Base-by-base conservation (phyloP, 1,284 basidiomycete species). In the Trichosporon sp. region DNA sequence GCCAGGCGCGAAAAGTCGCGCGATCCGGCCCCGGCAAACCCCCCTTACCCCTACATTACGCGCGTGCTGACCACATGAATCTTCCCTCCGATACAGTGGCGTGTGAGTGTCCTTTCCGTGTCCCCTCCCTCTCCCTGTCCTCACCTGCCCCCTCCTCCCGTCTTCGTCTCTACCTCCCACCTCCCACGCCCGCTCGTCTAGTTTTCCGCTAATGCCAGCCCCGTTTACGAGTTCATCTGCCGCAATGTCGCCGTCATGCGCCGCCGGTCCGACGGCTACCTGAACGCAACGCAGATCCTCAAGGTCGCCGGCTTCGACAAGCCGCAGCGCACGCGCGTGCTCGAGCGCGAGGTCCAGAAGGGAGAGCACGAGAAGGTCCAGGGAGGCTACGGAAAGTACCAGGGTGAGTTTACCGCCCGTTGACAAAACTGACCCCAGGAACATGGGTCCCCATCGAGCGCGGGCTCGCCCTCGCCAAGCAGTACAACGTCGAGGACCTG, bases 231-330 rank as follows among this genome's bases (percentile, higher is more conserved):
- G 70, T 80, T 83, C 91, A 92, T 95, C 88, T 94, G 91, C 85
- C 94, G 95, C 81, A 90, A 90, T 69, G 91, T 98, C 77, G 96
- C 97, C 65, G 95, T 99, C 74, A 99, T 99, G 97, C 89, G 96
- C 66, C 88, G 97, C 74, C 90, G 95, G 76, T 88, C 92, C 53
- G 97, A 99, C 84, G 92, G 91, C 63, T 99, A 97, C 92, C 87
- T 98, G 70, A 99, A 99, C 87, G 97, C 97, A 81, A 99, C 97
- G 0, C 97, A 99, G 84, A 98, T 99, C 72, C 89, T 99, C 80
- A 99, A 99, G 83, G 96, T 99, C 75, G 97, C 96, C 35, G 97
- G 96, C 11, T 98, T 99, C 76, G 97, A 99, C 85, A 99, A 99
- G 83, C 97, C 97, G 0, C 97, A 99, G 82, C 87, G 97, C 64